These are phyloP conservation scores for Dianthus caryophyllus DNA, from an alignment of 148 eudicot species.

Conservation along the genomic window DNA sequence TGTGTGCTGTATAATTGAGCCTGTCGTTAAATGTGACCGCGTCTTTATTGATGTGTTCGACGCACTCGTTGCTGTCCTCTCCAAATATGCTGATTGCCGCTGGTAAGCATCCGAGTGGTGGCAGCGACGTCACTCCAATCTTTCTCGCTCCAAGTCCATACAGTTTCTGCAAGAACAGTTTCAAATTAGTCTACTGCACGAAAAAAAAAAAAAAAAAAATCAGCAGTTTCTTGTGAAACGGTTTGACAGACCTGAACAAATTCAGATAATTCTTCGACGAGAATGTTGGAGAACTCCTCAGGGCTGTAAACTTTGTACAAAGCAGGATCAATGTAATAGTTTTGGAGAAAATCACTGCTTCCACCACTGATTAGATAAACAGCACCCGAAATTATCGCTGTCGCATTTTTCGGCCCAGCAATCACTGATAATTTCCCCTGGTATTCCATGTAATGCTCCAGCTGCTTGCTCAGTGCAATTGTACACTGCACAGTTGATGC, in stretches of 20 bases:
- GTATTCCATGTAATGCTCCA: constrained; percentile 49
- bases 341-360: constrained; percentile 65
- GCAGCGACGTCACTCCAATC: constrained; percentile 57
- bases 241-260: constrained; percentile 45
- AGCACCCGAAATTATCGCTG: constrained; percentile 40
- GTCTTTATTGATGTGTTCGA: constrained; percentile 42
- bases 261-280: constrained; percentile 37
- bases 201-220: no score
- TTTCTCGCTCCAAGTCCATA: constrained; percentile 58
- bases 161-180: constrained; percentile 35
- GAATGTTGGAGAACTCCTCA: constrained; percentile 48
- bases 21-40: constrained; percentile 46
- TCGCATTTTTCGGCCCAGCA: constrained; percentile 45
- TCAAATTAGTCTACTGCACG: no score
- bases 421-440: constrained; percentile 37
- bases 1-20: constrained; percentile 50
- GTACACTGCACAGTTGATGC: constrained; percentile 33
- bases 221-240: no score
- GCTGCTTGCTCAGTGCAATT: constrained; percentile 46
- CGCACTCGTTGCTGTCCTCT: constrained; percentile 47
- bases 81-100: constrained; percentile 63
- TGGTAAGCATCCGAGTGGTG: constrained; percentile 66
- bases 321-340: constrained; percentile 63
- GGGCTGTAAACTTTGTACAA: constrained; percentile 48
- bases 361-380: constrained; percentile 51